Evolutionary conservation across 179 eudicot species (phyloP).

Genomic region (Spergularia azorica): DNA sequence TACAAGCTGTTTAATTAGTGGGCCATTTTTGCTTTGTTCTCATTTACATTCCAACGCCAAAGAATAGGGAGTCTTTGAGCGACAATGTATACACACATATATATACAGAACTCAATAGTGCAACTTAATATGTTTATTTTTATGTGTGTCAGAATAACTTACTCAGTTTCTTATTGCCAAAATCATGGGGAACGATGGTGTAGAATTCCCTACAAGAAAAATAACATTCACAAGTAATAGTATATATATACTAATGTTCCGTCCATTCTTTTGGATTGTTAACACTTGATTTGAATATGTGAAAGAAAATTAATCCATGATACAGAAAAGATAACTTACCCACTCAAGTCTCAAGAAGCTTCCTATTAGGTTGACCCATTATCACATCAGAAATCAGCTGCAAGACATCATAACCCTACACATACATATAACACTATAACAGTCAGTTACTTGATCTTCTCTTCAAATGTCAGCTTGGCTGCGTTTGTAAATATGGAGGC

Average conservation of each 20-base stretch:
- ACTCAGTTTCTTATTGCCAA: slow-evolving; percentile 76
- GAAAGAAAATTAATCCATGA: too few species aligned
- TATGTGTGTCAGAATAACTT: slow-evolving; percentile 27
- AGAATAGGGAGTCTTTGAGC: too few species aligned
- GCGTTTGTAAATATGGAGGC: neutral
- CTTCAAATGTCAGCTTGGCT: neutral
- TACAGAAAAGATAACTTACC: slow-evolving; percentile 34
- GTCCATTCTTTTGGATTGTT: too few species aligned
- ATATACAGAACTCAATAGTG: too few species aligned
- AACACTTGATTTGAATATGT: too few species aligned
- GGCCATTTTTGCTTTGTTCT: too few species aligned
- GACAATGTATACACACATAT: too few species aligned
- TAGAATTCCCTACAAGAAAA: slow-evolving; percentile 60
- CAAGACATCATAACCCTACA: slow-evolving; percentile 72
- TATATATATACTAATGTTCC: too few species aligned
- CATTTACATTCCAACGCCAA: too few species aligned
- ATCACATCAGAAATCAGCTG: slow-evolving; percentile 59
- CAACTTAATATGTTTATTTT: too few species aligned
- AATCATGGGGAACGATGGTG: slow-evolving; percentile 71
- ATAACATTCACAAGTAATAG: neutral
- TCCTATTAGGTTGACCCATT: slow-evolving; percentile 51
- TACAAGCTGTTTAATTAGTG: too few species aligned
- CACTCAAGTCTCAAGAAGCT: slow-evolving; percentile 62
- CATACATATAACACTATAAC: neutral
- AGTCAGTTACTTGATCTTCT: neutral